phyloP scores from a whole-genome alignment of 805 yeast species.

The Soucietia sequanensis region DNA sequence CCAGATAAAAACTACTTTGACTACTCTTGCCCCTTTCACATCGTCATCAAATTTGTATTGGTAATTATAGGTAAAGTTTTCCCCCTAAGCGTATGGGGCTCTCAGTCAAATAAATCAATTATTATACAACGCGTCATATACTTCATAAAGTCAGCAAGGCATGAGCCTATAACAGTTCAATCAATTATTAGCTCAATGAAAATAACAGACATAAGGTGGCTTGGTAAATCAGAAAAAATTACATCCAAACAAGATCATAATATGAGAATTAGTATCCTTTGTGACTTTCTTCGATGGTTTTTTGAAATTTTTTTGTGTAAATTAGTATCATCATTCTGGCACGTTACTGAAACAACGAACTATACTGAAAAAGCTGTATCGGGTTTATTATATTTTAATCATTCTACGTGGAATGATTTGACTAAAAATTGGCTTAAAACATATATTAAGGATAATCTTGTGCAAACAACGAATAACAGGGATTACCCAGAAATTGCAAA shows the following conservation, averaged over 20 bases:
- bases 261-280: constrained; percentile 35
- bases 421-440: constrained; percentile 39
- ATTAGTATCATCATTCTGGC: constrained; percentile 55
- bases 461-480: not conserved
- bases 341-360: constrained; percentile 52
- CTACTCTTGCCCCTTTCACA: constrained; percentile 25
- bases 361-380: constrained; percentile 28
- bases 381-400: constrained; percentile 52
- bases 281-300: constrained; percentile 57
- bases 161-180: constrained; percentile 31
- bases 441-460: constrained; percentile 43
- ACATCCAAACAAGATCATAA: constrained; percentile 43
- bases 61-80: constrained; percentile 46
- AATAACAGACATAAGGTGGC: constrained; percentile 54
- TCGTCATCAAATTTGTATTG: constrained; percentile 44
- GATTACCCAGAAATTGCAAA: constrained; percentile 5
- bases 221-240: constrained; percentile 30
- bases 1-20: constrained; percentile 23
- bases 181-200: constrained; percentile 35
- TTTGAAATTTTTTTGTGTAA: constrained; percentile 45
- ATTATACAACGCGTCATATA: constrained; percentile 35
- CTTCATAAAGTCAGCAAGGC: constrained; percentile 36
- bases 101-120: constrained; percentile 42
- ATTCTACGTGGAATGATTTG: constrained; percentile 52
- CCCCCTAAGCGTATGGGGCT: constrained; percentile 55